Conservation (phyloP, 2,329 filamentous ascomycete genomes). For the Diaporthe humulicola region DNA sequence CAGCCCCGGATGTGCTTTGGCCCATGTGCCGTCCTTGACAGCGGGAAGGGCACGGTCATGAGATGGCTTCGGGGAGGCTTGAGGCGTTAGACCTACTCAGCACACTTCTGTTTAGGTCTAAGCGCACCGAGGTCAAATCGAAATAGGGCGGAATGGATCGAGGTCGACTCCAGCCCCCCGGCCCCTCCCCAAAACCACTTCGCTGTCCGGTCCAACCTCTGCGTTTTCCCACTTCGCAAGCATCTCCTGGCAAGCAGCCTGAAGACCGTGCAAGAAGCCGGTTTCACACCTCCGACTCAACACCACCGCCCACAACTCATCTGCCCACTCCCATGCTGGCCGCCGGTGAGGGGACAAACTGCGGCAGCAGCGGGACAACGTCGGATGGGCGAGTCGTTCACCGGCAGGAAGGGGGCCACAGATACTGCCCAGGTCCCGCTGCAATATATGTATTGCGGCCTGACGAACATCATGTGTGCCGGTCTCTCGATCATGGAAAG, state of each 20-base stretch:
- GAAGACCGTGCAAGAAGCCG: conserved; percentile 17
- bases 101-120: neutral
- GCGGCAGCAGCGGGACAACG: conserved; percentile 14
- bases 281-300: conserved; percentile 29
- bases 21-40: conserved; percentile 21
- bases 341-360: neutral
- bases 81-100: neutral
- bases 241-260: conserved; percentile 28
- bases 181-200: no score
- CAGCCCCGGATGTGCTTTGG: conserved; percentile 16
- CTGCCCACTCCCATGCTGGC: conserved; percentile 11
- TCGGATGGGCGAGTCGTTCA: conserved; percentile 29
- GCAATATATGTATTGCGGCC: conserved; percentile 28
- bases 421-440: conserved; percentile 25
- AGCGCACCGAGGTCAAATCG: neutral
- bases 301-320: conserved; percentile 9
- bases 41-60: conserved; percentile 29
- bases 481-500: neutral
- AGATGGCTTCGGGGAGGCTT: conserved; percentile 18
- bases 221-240: conserved; percentile 22
- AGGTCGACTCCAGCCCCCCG: conserved; percentile 5
- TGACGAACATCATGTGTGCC: conserved; percentile 17
- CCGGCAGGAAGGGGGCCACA: conserved; percentile 6
- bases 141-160: neutral
- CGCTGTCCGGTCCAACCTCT: conserved; percentile 12